Base-by-base conservation (phyloP, 441 rosid genomes). In the Mallotus repandus region DNA sequence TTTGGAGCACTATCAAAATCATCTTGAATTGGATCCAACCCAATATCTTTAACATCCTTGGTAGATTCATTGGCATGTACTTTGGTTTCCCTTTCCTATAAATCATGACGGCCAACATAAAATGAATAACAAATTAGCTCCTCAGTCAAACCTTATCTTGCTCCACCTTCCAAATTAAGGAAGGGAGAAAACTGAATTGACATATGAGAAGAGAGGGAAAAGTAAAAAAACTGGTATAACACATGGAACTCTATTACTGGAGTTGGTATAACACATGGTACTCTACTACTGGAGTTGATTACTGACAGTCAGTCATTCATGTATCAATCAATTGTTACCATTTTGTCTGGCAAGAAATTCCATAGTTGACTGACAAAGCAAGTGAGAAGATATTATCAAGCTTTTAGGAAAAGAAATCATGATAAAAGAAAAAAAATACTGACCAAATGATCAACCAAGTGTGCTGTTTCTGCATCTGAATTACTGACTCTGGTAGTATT, bases 11-110 rank as follows among this genome's bases (percentile, higher is more conserved):
- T 74, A 71, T 81, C 83, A 70, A 73, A 58, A 50, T 82, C 85
- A 50, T 85, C 95, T 70, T 79, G 78, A 65, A 89, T 87, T 16
- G 95, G 91, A 81, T 91, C 97, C 85, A 91, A 72, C 16, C 89
- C 99, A 35, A 91, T 81, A 58, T 90, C 94, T 79, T 81, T 91
- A 64, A 84, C 86, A 43, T 71, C 78, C 82, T 82, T 91, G 38
- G 55, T 54, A 49, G 84, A 59, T 78, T 65, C 76, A 66, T 18
- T 32, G 43, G 78, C 64, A 76, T 81, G 70, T 35, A 60, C 8
- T 46, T 78, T 86, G 73, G 81, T 75, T 53, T 77, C 96, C 77
- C 85, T 86, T 69, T 79, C 87, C 91, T 83, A 73, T 72, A 72
- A 86, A 74, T 57, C 74, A 74, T 57, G 38, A 66, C 14, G 49